phyloP scores from a whole-genome alignment of 2,329 filamentous ascomycete genomes.

The Aspergillus fumigatiaffinis region DNA sequence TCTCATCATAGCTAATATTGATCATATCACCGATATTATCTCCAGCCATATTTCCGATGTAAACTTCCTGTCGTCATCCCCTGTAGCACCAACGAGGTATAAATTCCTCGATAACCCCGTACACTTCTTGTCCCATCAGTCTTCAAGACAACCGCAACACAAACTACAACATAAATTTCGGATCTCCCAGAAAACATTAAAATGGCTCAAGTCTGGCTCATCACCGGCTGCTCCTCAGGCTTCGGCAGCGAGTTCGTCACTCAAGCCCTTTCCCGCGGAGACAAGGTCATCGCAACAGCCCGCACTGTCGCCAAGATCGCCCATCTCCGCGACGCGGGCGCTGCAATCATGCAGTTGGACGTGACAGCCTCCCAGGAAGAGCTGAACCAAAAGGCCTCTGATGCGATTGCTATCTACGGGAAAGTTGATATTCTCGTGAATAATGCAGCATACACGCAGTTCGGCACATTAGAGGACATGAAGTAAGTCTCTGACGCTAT shows the following conservation, averaged over 20 bases:
- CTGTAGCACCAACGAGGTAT: neutral
- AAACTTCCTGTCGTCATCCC: neutral
- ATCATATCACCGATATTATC: neutral
- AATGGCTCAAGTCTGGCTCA: slow-evolving; percentile 29
- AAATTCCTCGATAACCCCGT: neutral
- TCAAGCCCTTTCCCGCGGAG: slow-evolving; percentile 24
- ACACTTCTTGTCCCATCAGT: neutral
- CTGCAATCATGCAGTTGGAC: slow-evolving; percentile 22
- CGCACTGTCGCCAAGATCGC: slow-evolving; percentile 25
- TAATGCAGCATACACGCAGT: slow-evolving; percentile 29
- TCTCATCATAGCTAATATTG: neutral
- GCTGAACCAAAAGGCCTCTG: slow-evolving; percentile 14
- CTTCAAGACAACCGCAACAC: neutral
- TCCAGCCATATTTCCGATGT: neutral
- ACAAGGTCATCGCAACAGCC: slow-evolving; percentile 35
- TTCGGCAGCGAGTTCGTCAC: slow-evolving; percentile 28
- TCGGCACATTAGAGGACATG: slow-evolving; percentile 27
- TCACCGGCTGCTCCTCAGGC: slow-evolving; percentile 34
- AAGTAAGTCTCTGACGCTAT: neutral
- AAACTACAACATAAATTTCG: neutral
- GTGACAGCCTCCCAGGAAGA: slow-evolving; percentile 18
- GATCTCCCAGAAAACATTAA: neutral
- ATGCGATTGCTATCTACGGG: slow-evolving; percentile 18
- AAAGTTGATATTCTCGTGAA: slow-evolving; percentile 34
- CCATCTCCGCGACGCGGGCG: slow-evolving; percentile 22